These are phyloP conservation scores for Pseudocercospora cruenta DNA, from an alignment of 2,329 filamentous ascomycete genomes.

Conservation along the genomic window DNA sequence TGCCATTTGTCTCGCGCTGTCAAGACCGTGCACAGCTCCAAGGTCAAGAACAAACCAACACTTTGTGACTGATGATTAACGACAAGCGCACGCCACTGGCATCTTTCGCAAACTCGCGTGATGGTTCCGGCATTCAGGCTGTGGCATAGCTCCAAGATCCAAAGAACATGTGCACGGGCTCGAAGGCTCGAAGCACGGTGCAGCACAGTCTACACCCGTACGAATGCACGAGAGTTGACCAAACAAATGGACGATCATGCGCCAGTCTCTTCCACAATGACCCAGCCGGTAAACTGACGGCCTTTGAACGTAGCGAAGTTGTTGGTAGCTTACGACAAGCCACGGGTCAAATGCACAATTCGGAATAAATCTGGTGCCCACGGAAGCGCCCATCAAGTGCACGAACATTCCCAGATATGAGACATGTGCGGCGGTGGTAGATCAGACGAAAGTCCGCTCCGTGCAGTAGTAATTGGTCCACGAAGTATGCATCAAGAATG, in stretches of 20 bases:
- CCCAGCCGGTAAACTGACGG: no score
- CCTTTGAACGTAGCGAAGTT: no score
- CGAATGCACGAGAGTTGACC: not conserved
- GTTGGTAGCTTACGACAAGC: no score
- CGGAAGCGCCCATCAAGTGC: no score
- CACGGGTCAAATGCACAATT: no score
- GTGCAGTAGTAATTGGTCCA: no score
- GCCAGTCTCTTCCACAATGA: no score
- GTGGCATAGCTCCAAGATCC: not conserved
- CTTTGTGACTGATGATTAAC: not conserved
- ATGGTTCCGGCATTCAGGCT: not conserved
- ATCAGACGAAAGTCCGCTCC: no score
- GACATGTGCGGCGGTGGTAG: not conserved
- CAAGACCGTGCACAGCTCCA: not conserved
- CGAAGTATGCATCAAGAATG: not conserved
- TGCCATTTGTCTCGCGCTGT: not conserved
- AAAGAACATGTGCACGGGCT: not conserved
- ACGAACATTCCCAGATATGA: not conserved
- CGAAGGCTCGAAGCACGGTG: not conserved
- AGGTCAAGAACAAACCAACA: not conserved
- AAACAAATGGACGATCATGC: not conserved
- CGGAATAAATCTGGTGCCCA: no score
- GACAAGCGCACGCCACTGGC: not conserved
- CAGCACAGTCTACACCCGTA: not conserved
- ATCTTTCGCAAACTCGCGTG: not conserved